Conservation (phyloP, 2,329 filamentous ascomycete genomes). For the Elsinoe fawcettii region DNA sequence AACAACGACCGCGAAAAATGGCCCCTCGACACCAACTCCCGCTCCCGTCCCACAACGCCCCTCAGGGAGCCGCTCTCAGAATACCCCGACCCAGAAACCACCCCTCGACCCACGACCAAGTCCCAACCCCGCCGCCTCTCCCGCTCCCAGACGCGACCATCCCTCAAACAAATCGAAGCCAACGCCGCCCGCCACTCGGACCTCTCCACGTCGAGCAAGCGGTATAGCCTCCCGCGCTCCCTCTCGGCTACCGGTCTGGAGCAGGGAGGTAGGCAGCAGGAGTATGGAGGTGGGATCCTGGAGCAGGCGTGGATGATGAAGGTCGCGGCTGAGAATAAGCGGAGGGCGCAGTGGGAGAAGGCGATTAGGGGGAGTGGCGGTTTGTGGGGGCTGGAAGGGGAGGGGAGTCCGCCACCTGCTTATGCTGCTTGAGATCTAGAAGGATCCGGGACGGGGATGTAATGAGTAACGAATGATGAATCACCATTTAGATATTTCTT, state of each 20-base stretch:
- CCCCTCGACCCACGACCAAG: slow-evolving; percentile 15
- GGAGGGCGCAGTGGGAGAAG: slow-evolving; percentile 83
- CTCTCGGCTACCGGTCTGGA: slow-evolving; percentile 15
- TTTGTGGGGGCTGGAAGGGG: slow-evolving; percentile 20
- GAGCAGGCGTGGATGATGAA: slow-evolving; percentile 85
- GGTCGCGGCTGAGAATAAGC: slow-evolving; percentile 86
- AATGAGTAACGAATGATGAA: neutral
- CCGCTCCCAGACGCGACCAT: slow-evolving; percentile 8
- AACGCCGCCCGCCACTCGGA: neutral
- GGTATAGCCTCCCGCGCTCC: slow-evolving; percentile 19
- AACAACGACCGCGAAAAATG: slow-evolving; percentile 19
- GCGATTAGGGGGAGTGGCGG: slow-evolving; percentile 23
- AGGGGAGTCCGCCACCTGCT: slow-evolving; percentile 27
- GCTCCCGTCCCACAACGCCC: slow-evolving; percentile 13
- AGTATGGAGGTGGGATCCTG: slow-evolving; percentile 47
- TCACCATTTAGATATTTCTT: no score
- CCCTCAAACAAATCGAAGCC: slow-evolving; percentile 13
- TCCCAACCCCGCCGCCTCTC: slow-evolving; percentile 13
- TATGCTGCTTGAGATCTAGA: slow-evolving; percentile 27
- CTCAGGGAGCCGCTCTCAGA: slow-evolving; percentile 18
- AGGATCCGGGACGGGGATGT: neutral
- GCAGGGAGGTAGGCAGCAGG: slow-evolving; percentile 3
- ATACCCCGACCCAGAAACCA: slow-evolving; percentile 33
- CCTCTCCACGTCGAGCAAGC: slow-evolving; percentile 10
- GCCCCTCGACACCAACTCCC: neutral